Base-by-base conservation (phyloP, 192 early-diverging fungal genomes). In the Entrophospora sp. region DNA sequence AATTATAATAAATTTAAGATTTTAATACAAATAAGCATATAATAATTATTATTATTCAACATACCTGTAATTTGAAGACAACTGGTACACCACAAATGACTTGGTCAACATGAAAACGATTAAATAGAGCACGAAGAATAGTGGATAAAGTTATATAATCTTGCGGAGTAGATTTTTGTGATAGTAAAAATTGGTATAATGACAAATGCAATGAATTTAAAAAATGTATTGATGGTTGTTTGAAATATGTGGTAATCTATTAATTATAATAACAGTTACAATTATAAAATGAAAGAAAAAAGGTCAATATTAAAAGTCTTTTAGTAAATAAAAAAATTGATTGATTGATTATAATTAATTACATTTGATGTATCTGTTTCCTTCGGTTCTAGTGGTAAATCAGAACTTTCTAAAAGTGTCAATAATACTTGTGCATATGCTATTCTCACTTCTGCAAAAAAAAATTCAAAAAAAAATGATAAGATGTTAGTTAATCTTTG, bases 11-110 rank as follows among this genome's bases (percentile, higher is more conserved):
- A n/a, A n/a, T n/a, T n/a, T n/a, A n/a, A n/a, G n/a, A n/a, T n/a
- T n/a, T n/a, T n/a, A n/a, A n/a, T n/a, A n/a, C n/a, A n/a, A n/a
- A n/a, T n/a, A n/a, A n/a, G n/a, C n/a, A n/a, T n/a, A n/a, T n/a
- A n/a, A 32, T 13, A 56, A 9, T 8, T 10, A 31, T 32, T 6
- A 22, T 12, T 36, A 80, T 60, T 71, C 73, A 28, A 64, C 61
- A 20, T 25, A 71, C 20, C 75, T 83, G 20, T 75, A 75, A 38
- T 75, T 73, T 59, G 71, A 73, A 44, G 73, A 82, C 25, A 79
- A 83, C 67, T 13, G 52, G 27, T 44, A 46, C 18, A 38, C 77
- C 56, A 79, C 69, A 60, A 77, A 80, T 20, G 74, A 82, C 43
- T 81, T 64, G 62, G 22, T 64, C 62, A 37, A 13, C n/a, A 14